Percentiles rank a stretch among this genome's conserved stretches.
Evolutionary conservation across 148 eudicot genomes (phyloP).

Genomic region (Camellia japonica): DNA sequence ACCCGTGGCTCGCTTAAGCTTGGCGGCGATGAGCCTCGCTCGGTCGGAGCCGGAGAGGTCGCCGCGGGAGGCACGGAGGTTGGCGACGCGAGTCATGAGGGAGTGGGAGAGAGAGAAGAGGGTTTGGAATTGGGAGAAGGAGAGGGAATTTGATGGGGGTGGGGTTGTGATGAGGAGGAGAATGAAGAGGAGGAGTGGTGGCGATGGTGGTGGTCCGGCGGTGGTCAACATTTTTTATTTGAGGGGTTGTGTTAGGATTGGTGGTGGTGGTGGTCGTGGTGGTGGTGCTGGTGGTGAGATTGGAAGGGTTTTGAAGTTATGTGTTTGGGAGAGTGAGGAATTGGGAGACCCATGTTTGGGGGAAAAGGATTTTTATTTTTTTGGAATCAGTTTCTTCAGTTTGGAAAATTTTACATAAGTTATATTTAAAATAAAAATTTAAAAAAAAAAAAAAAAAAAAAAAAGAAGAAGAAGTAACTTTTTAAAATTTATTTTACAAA

Average conservation of each 20-base stretch:
- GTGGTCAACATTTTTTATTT: neutral
- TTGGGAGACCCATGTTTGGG: no score
- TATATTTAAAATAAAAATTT: no score
- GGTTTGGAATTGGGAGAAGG: slow-evolving; percentile 42
- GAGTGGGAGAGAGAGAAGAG: slow-evolving; percentile 75
- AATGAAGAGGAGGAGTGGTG: neutral
- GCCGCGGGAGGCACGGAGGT: slow-evolving; percentile 66
- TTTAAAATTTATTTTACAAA: no score
- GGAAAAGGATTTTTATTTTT: no score
- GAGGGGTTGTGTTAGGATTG: neutral
- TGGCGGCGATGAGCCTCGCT: slow-evolving; percentile 45
- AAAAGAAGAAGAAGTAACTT: no score
- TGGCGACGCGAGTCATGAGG: slow-evolving; percentile 68
- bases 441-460: no score
- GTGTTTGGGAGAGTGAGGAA: no score
- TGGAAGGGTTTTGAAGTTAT: neutral
- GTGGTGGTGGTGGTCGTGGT: neutral
- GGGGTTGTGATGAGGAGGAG: slow-evolving; percentile 22
- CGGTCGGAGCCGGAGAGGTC: slow-evolving; percentile 59
- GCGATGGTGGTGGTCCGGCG: neutral
- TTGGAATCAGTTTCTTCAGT: no score
- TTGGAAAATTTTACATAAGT: no score
- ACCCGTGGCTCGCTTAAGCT: slow-evolving; percentile 41
- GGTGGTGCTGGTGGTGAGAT: neutral
- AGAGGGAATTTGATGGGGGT: slow-evolving; percentile 17